These are phyloP conservation scores for Penicillium brasilianum DNA, from an alignment of 2,329 filamentous ascomycete genomes.

Conservation along the genomic window DNA sequence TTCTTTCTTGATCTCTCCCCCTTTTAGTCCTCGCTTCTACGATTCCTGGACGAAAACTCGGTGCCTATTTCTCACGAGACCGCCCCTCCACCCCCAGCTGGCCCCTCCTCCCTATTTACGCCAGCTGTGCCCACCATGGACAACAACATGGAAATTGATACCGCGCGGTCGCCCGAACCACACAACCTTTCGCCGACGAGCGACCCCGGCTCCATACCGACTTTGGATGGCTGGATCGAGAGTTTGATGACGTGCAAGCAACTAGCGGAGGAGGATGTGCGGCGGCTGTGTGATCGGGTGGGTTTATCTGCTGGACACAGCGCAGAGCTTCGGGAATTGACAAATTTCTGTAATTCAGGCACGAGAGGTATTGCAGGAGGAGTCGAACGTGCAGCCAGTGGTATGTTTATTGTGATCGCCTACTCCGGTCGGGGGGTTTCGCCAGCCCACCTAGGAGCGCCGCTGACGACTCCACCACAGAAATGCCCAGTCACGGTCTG, in stretches of 20 bases:
- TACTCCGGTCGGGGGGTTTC: slow-evolving; percentile 24
- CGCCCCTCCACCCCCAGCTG: slow-evolving; percentile 36
- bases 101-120: slow-evolving; percentile 31
- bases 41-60: slow-evolving; percentile 21
- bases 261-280: slow-evolving; percentile 90
- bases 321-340: slow-evolving; percentile 23
- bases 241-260: slow-evolving; percentile 99
- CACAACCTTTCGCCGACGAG: slow-evolving; percentile 75
- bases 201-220: slow-evolving; percentile 89
- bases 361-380: slow-evolving; percentile 93
- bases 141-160: slow-evolving; percentile 96
- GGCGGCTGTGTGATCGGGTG: slow-evolving; percentile 97
- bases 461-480: slow-evolving; percentile 56
- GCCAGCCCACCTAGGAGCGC: slow-evolving; percentile 10
- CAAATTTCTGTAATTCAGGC: slow-evolving; percentile 62
- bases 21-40: slow-evolving; percentile 17
- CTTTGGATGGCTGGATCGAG: slow-evolving; percentile 98
- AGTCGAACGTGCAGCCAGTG: slow-evolving; percentile 98
- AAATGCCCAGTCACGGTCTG: slow-evolving; percentile 99
- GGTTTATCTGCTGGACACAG: slow-evolving; percentile 39
- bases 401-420: slow-evolving; percentile 60
- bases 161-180: slow-evolving; percentile 79
- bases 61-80: slow-evolving; percentile 42
- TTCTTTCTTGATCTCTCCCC: slow-evolving; percentile 13
- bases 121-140: slow-evolving; percentile 67